These are phyloP conservation scores for Mortierella polycephala DNA, from an alignment of 371 early-diverging fungal species.

Conservation along the genomic window DNA sequence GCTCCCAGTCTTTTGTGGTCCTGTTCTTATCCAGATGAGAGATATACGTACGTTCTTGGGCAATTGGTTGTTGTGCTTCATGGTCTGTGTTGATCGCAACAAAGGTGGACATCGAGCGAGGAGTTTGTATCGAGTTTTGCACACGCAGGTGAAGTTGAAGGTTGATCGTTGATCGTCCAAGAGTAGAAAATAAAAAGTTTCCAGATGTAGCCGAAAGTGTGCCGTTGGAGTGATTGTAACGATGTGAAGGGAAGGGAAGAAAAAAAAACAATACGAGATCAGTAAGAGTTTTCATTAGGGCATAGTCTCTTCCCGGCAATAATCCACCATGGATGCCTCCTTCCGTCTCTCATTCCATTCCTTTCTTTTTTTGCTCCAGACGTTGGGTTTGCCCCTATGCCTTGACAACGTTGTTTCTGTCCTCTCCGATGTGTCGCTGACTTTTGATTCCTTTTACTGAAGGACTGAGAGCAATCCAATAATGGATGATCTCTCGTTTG, in stretches of 20 bases:
- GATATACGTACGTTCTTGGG: slow-evolving; percentile 78
- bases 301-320: background rate
- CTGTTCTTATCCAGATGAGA: background rate
- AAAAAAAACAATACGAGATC: slow-evolving; percentile 2
- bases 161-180: background rate
- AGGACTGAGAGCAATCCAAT: no score
- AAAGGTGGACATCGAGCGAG: background rate
- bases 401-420: no score
- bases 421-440: no score
- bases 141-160: background rate
- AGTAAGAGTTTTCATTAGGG: slow-evolving; percentile 1
- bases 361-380: background rate
- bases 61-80: slow-evolving; percentile 99
- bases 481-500: no score
- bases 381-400: background rate
- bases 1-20: background rate
- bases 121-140: no score
- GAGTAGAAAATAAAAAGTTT: no score
- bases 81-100: slow-evolving; percentile 40
- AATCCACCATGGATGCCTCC: background rate
- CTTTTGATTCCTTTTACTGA: no score
- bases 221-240: background rate
- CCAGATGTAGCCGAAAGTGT: no score
- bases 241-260: background rate
- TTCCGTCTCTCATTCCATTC: background rate